phyloP scores from a whole-genome alignment of 202 grass and related monocot genomes.

The Cymbopogon flexuosus region DNA sequence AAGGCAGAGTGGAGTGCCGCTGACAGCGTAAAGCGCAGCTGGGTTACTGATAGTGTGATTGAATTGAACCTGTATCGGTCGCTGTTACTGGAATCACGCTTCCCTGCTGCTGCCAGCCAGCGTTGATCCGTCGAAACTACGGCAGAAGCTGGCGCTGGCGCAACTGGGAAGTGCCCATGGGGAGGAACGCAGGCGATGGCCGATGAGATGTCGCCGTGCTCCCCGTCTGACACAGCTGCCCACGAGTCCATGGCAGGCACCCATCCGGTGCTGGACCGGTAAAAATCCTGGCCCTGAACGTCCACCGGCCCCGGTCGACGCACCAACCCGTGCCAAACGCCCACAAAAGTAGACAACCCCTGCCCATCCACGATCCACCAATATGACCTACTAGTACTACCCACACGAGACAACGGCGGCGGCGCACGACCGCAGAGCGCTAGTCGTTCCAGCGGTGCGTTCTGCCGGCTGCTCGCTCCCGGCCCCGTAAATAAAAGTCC shows the following conservation, averaged over 20 bases:
- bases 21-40: background rate
- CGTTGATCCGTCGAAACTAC: background rate
- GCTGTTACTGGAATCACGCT: background rate
- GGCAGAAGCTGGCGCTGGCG: background rate
- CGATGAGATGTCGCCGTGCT: too few relatives aligned
- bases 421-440: background rate
- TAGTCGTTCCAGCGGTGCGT: background rate
- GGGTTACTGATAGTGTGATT: background rate
- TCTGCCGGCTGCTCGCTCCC: background rate
- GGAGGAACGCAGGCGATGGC: background rate
- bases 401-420: conserved; percentile 1
- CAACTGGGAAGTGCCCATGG: background rate
- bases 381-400: background rate
- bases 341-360: background rate
- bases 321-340: background rate
- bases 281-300: background rate
- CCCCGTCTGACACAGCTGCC: too few relatives aligned
- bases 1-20: background rate
- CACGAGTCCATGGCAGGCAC: too few relatives aligned
- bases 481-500: background rate
- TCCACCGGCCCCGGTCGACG: background rate
- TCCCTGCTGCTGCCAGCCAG: background rate
- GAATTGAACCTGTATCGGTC: background rate
- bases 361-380: background rate
- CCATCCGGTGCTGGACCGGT: background rate